Percentiles rank a stretch among this genome's conserved stretches.
Evolutionary conservation across 2,329 filamentous ascomycete species (phyloP).

Genomic region (Curvularia hawaiiensis): DNA sequence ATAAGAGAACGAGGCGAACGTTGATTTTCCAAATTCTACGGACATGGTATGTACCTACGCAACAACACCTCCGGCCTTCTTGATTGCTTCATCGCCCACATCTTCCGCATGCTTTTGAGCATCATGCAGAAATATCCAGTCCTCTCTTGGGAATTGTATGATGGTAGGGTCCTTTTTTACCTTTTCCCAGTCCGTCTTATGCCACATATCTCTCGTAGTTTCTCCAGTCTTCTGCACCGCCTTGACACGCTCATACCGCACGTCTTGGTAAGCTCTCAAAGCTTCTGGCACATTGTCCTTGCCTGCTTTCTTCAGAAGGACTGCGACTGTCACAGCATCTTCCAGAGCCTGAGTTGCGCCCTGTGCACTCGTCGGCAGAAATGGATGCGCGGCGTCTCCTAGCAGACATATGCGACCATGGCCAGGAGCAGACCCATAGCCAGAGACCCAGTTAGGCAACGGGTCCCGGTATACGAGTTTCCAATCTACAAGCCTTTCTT

Average conservation of each 20-base stretch:
- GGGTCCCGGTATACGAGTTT: slow-evolving; percentile 62
- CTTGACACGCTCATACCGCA: slow-evolving; percentile 41
- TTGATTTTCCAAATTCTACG: background rate
- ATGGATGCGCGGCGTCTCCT: slow-evolving; percentile 61
- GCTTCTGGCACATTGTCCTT: slow-evolving; percentile 38
- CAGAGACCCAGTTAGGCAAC: slow-evolving; percentile 58
- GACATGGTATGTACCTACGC: background rate
- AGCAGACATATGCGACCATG: slow-evolving; percentile 55
- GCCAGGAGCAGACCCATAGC: slow-evolving; percentile 47
- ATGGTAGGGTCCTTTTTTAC: slow-evolving; percentile 37
- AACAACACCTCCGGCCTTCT: slow-evolving; percentile 18
- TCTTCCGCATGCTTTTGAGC: slow-evolving; percentile 39
- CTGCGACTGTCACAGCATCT: slow-evolving; percentile 48
- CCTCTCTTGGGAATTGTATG: slow-evolving; percentile 40
- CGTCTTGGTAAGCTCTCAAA: slow-evolving; percentile 41
- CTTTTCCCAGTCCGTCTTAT: slow-evolving; percentile 44
- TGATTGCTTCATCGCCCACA: slow-evolving; percentile 35
- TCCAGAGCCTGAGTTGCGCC: slow-evolving; percentile 61
- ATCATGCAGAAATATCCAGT: slow-evolving; percentile 43
- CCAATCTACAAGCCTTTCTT: slow-evolving; percentile 55
- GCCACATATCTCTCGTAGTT: slow-evolving; percentile 44
- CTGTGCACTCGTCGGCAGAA: slow-evolving; percentile 60
- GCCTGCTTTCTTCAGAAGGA: slow-evolving; percentile 33
- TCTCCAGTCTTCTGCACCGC: slow-evolving; percentile 45
- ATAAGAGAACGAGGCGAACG: background rate